Percentiles rank a stretch among this genome's conserved stretches.
Conservation (phyloP, 2,329 filamentous ascomycete species). For the Aurifilum marmelostoma region DNA sequence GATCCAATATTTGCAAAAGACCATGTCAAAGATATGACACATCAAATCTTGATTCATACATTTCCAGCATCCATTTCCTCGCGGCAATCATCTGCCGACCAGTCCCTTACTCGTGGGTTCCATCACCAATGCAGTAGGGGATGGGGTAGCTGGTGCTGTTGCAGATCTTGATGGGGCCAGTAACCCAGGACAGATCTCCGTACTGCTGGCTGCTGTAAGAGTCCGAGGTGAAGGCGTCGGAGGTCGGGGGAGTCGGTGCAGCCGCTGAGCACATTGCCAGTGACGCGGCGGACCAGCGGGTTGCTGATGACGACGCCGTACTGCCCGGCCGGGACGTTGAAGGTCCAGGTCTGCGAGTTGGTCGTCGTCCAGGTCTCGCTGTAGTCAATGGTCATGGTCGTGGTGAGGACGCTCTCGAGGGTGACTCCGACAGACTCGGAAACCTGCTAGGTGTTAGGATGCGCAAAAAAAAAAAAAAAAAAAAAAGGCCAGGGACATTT, state of each 20-base stretch:
- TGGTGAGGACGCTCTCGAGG: constrained; percentile 31
- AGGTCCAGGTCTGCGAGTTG: constrained; percentile 38
- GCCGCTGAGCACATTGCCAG: constrained; percentile 42
- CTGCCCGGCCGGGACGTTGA: constrained; percentile 41
- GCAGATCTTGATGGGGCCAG: constrained; percentile 44
- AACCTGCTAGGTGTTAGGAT: not conserved
- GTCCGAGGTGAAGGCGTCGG: constrained; percentile 39
- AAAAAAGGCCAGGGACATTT: not conserved
- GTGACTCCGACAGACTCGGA: not conserved
- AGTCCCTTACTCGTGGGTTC: constrained; percentile 28
- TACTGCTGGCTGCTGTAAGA: constrained; percentile 39
- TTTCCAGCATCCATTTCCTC: not conserved
- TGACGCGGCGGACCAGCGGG: constrained; percentile 39
- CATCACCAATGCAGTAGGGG: constrained; percentile 43
- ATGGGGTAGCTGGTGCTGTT: constrained; percentile 41
- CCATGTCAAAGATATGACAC: not conserved
- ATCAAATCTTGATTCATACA: not conserved
- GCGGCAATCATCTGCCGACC: not conserved
- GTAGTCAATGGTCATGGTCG: constrained; percentile 33
- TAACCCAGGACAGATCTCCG: constrained; percentile 42
- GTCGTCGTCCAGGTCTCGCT: constrained; percentile 39
- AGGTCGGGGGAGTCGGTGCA: constrained; percentile 38
- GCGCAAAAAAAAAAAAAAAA: too few relatives aligned
- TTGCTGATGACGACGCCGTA: constrained; percentile 45
- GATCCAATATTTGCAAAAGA: not conserved